Evolutionary conservation across 768 basidiomycete species (phyloP), one percentile per base, ranked within the genome.

Genomic region (Tulasnella sp.): DNA sequence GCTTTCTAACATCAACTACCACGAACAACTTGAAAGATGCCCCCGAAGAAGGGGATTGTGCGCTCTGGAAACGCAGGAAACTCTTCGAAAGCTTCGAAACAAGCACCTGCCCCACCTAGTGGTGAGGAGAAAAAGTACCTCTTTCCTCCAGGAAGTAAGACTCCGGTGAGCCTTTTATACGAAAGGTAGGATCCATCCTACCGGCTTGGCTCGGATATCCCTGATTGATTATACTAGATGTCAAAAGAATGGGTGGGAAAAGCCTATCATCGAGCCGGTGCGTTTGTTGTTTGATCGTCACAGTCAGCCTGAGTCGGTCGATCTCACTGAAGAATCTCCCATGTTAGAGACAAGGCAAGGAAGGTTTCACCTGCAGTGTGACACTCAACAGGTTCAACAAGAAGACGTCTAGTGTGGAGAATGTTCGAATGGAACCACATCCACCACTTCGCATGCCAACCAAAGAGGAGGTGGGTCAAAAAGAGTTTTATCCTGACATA

Each of bases 201-300:
- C 12, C 12, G 34, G 19, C 19, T 12, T 35, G 34, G 34, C 12
- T 35, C 34, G 34, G 12, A 35, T 19, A 35, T 19, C 34, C 34
- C 34, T 55, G 39, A 33, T 19, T 7, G 19, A 13, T 19, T 27
- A 19, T 31, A 2, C 13, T 47, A 86, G 83, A 65, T 92, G 88
- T 61, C 86, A 89, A 61, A 91, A 92, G 65, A 72, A 75, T 45
- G 88, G 83, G 2, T 93, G 88, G 88, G 86, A 90, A 53, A 81
- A 81, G 55, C 83, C 91, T 1, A 58, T 66, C 6, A 74, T 93
- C n/a, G 79, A 89, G 48, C 76, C 83, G 24, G 86, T 88, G 61
- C 64, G 64, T 59, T 15, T 46, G n/a, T n/a, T n/a, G n/a, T n/a
- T n/a, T n/a, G n/a, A n/a, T n/a, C n/a, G n/a, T n/a, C n/a, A n/a